These are phyloP conservation scores for Aspergillus bertholletiae DNA, from an alignment of 495 filamentous ascomycete genomes.

Conservation along the genomic window DNA sequence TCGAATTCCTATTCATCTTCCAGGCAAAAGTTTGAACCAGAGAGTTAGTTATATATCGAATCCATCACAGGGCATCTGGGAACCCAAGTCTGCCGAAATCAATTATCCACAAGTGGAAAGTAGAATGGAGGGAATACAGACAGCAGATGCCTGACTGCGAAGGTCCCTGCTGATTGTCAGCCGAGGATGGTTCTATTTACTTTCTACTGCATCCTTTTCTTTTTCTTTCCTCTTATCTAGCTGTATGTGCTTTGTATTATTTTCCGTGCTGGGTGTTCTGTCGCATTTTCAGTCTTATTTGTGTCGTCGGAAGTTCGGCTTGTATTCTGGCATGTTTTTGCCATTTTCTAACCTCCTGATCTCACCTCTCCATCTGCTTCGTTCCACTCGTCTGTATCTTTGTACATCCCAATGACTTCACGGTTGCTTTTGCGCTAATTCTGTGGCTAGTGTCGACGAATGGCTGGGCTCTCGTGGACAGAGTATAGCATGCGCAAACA, in stretches of 20 bases:
- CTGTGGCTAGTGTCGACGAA: constrained; percentile 4
- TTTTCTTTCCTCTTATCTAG: constrained; percentile 1
- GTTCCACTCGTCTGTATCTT: constrained; percentile 10
- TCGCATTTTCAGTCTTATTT: constrained; percentile 10
- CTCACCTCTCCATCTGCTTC: constrained; percentile 3
- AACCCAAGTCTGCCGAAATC: not conserved
- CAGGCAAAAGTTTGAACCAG: not conserved
- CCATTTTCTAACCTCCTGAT: constrained; percentile 4
- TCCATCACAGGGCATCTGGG: not conserved
- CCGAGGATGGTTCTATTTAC: constrained; percentile 2
- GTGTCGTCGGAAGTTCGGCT: constrained; percentile 1
- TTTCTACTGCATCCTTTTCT: constrained; percentile 8
- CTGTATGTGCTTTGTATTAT: not conserved
- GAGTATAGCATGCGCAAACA: not conserved
- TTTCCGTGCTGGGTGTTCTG: constrained; percentile 4
- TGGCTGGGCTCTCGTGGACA: not conserved
- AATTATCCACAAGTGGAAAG: not conserved
- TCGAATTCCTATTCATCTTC: not conserved
- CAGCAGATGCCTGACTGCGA: not conserved
- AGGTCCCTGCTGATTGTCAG: not conserved
- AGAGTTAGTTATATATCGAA: not conserved
- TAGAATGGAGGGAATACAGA: not conserved
- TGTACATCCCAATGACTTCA: constrained; percentile 16
- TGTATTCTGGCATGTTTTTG: constrained; percentile 4
- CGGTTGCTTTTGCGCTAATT: constrained; percentile 10